A percentile compares a stretch with the other conserved stretches of the same genome.
Conservation (phyloP, 257 asterid genomes). For the Prunella vulgaris region DNA sequence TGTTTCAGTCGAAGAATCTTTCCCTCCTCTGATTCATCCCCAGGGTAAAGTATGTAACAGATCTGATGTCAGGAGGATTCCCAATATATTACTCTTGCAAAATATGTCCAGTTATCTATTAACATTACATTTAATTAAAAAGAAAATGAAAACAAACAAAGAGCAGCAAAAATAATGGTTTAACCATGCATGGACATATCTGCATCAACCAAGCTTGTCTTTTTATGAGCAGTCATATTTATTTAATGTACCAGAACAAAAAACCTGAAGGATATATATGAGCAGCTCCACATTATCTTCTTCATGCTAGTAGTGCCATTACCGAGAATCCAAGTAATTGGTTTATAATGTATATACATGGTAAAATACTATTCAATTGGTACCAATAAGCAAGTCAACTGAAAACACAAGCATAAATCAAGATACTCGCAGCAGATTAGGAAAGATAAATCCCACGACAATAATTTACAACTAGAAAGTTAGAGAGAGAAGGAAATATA, state of each 20-base stretch:
- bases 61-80: conserved; percentile 44
- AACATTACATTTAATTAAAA: neutral
- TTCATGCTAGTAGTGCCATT: neutral
- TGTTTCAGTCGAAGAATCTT: conserved; percentile 75
- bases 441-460: conserved; percentile 1
- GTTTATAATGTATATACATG: conserved; percentile 1
- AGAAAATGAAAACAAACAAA: neutral
- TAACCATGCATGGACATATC: neutral
- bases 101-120: neutral
- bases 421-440: conserved; percentile 2
- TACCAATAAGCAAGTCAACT: neutral
- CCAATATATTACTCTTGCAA: conserved; percentile 8
- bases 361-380: neutral
- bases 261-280: neutral
- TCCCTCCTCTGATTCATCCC: conserved; percentile 74
- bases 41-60: conserved; percentile 77
- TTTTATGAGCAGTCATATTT: neutral
- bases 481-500: neutral
- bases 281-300: neutral
- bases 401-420: neutral
- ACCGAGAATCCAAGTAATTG: neutral
- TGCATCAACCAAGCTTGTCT: neutral
- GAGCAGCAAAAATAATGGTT: neutral
- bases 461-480: neutral
- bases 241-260: neutral